These are phyloP conservation scores for Penicillium fimorum DNA, from an alignment of 495 filamentous ascomycete genomes.

Conservation along the genomic window DNA sequence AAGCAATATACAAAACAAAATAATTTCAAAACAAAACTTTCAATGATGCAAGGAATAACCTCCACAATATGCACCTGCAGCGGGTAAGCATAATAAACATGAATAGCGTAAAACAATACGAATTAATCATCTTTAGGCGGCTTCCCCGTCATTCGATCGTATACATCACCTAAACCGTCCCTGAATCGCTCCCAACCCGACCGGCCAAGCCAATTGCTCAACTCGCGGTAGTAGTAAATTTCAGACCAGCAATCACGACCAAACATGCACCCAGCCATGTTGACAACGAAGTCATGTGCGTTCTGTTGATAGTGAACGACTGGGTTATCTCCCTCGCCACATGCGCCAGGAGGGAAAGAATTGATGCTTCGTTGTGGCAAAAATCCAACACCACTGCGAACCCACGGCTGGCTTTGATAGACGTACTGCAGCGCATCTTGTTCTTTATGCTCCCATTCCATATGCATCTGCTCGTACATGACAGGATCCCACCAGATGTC, in stretches of 20 bases:
- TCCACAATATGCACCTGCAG: neutral
- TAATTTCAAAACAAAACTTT: neutral
- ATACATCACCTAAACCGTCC: slow-evolving; percentile 28
- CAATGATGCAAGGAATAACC: neutral
- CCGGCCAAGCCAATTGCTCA: slow-evolving; percentile 83
- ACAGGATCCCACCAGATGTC: slow-evolving; percentile 99
- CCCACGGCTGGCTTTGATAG: slow-evolving; percentile 89
- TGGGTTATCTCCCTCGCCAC: slow-evolving; percentile 70
- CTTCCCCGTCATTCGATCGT: slow-evolving; percentile 18
- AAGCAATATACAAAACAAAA: neutral
- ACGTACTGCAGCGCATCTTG: slow-evolving; percentile 93
- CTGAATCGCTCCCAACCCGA: slow-evolving; percentile 68
- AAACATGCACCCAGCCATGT: slow-evolving; percentile 97
- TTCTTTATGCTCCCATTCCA: slow-evolving; percentile 99
- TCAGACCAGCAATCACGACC: slow-evolving; percentile 97
- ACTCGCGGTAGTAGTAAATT: slow-evolving; percentile 87
- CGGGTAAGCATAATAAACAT: neutral
- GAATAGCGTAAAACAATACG: neutral
- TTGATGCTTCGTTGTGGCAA: slow-evolving; percentile 91
- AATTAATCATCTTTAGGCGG: neutral
- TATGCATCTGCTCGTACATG: slow-evolving; percentile 96
- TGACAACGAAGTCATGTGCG: slow-evolving; percentile 92
- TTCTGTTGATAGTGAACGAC: slow-evolving; percentile 81
- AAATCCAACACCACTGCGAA: slow-evolving; percentile 84
- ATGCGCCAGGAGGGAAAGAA: slow-evolving; percentile 88